These are phyloP conservation scores for Entomortierella lignicola DNA, from an alignment of 192 early-diverging fungal genomes.

Conservation along the genomic window DNA sequence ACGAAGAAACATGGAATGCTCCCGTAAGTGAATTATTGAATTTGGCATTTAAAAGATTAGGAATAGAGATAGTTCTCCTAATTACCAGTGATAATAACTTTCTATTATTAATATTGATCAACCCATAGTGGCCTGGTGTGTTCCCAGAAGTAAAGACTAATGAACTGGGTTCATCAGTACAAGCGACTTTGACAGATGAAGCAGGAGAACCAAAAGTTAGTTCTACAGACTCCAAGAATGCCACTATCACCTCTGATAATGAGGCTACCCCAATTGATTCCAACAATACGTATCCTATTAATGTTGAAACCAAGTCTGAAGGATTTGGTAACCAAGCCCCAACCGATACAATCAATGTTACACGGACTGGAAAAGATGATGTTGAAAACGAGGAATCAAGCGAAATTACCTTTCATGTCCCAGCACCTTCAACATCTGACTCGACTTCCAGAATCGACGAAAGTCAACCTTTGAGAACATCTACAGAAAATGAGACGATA, in stretches of 20 bases:
- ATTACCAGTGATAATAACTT: not conserved
- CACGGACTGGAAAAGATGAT: not conserved
- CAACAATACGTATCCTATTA: no score
- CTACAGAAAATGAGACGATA: not conserved
- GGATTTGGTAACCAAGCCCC: no score
- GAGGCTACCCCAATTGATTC: not conserved
- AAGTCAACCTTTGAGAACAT: no score
- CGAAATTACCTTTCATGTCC: not conserved
- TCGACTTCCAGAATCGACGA: not conserved
- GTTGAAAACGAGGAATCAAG: not conserved
- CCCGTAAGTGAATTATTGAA: not conserved
- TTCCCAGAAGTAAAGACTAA: slow-evolving; percentile 1
- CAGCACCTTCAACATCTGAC: not conserved
- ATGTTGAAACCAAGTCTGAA: no score
- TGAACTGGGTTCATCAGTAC: no score
- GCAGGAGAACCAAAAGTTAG: not conserved
- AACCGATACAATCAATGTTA: not conserved
- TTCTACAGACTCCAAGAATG: not conserved
- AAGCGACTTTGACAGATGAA: not conserved
- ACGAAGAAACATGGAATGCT: slow-evolving; percentile 38
- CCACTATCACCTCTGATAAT: not conserved
- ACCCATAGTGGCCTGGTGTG: slow-evolving; percentile 17
- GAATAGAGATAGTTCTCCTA: not conserved
- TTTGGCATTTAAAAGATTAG: not conserved
- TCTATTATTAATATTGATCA: not conserved